Conservation (phyloP, 805 yeast genomes). For the Wilhelminamyces savonicus region DNA sequence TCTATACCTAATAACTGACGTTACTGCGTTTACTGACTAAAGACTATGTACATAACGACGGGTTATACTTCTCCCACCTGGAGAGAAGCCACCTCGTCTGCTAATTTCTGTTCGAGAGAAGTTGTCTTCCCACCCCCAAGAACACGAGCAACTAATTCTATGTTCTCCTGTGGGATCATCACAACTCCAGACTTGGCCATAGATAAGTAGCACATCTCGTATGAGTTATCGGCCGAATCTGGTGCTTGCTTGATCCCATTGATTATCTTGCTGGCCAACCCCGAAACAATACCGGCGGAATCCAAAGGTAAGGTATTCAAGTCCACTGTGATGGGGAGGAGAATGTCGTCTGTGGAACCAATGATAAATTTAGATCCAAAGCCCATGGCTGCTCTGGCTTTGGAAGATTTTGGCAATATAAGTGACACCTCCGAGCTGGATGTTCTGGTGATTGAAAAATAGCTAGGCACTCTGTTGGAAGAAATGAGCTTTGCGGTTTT, state of each 20-base stretch:
- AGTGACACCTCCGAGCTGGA: constrained; percentile 46
- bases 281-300: constrained; percentile 62
- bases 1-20: too few relatives aligned
- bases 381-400: constrained; percentile 29
- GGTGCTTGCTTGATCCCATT: constrained; percentile 18
- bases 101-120: too few relatives aligned
- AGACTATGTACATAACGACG: too few relatives aligned
- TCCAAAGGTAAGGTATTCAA: constrained; percentile 49
- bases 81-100: too few relatives aligned
- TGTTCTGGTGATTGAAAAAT: constrained; percentile 49
- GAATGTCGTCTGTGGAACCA: constrained; percentile 52
- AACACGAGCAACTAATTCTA: constrained; percentile 25
- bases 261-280: constrained; percentile 47
- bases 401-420: constrained; percentile 37
- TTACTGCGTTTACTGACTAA: too few relatives aligned
- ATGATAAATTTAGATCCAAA: constrained; percentile 37
- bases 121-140: too few relatives aligned
- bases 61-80: too few relatives aligned
- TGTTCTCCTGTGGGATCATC: constrained; percentile 49
- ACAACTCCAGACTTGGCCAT: constrained; percentile 57
- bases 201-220: constrained; percentile 53
- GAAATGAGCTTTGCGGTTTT: constrained; percentile 36
- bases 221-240: constrained; percentile 12
- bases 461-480: constrained; percentile 29
- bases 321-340: constrained; percentile 53